These are phyloP conservation scores for Aspergillus eucalypticola DNA, from an alignment of 2,329 filamentous ascomycete genomes.

Conservation along the genomic window DNA sequence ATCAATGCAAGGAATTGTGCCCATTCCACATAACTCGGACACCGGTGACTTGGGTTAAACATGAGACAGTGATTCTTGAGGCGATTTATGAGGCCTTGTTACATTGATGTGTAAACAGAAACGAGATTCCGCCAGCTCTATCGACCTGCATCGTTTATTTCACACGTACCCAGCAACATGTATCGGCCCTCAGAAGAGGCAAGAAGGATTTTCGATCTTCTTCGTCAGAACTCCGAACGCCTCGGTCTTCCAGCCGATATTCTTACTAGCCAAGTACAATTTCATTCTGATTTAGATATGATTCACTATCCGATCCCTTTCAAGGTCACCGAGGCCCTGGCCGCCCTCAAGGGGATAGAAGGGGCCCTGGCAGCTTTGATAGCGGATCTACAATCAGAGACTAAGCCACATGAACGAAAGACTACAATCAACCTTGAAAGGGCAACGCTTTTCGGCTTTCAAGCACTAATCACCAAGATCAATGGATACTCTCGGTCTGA, in stretches of 20 bases:
- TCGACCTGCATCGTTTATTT: not conserved
- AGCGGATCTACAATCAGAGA: not conserved
- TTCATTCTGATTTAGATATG: not conserved
- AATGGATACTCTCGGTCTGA: not conserved
- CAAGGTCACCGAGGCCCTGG: conserved; percentile 7
- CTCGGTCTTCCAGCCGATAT: not conserved
- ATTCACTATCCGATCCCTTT: conserved; percentile 6
- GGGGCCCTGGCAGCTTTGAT: not conserved
- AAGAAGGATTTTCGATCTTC: not conserved
- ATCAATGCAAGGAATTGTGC: too few relatives aligned
- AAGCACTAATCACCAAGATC: not conserved
- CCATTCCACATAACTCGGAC: too few relatives aligned
- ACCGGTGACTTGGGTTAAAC: too few relatives aligned
- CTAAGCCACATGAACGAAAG: not conserved
- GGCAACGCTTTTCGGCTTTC: not conserved
- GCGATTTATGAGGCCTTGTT: too few relatives aligned
- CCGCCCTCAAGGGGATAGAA: conserved; percentile 2
- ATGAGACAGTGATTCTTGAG: too few relatives aligned
- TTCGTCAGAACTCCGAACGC: not conserved
- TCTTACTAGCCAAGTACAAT: not conserved
- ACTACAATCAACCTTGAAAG: not conserved
- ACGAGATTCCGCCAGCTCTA: too few relatives aligned
- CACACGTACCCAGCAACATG: not conserved
- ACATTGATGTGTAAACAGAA: not conserved
- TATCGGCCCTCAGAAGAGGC: not conserved